Base-by-base conservation (phyloP, 495 filamentous ascomycete species). In the Apodospora peruviana region DNA sequence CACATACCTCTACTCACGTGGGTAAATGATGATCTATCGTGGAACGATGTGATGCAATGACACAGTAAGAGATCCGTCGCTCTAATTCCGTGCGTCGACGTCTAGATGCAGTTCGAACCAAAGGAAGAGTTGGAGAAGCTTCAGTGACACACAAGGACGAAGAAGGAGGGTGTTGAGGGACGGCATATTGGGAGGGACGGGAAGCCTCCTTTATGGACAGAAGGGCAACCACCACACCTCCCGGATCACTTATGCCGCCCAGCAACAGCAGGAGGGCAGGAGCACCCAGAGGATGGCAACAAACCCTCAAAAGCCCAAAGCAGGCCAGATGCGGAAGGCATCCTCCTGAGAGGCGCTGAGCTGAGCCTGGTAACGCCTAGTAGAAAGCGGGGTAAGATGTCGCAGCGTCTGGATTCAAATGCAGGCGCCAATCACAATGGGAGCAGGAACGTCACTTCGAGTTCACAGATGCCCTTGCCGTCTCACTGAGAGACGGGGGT, bases 341-440 rank as follows among this genome's bases (percentile, higher is more conserved):
- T 4, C 29, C 17, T 37, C 23, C 44, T 22, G 24, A 16, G 29
- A 37, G 29, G 5, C 14, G 18, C 29, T 32, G 48, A 45, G 34
- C 59, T 29, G 35, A 43, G 22, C 50, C 52, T 40, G 38, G 24
- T 48, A 10, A 47, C 21, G 44, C 52, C 50, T 52, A 51, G 25
- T 55, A 16, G 48, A 53, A 55, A 60, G 63, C 63, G 63, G 63
- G 63, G 63, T 66, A 66, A 57, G 36, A 17, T 46, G 52, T 48
- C 48, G 49, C 47, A 59, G 51, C 41, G 52, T n/a, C n/a, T n/a
- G 14, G 7, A 32, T 32, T 7, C 27, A 58, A 47, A 50, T 48
- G 25, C 60, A 53, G 55, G 52, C 55, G 48, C 60, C 63, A 66
- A 62, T 66, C 63, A 66, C 34, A 19, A 4, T 20, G 11, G 18